Evolutionary conservation across 2,329 filamentous ascomycete genomes (phyloP), one percentile per base, ranked within the genome.

Genomic region (Cadophora gregata): DNA sequence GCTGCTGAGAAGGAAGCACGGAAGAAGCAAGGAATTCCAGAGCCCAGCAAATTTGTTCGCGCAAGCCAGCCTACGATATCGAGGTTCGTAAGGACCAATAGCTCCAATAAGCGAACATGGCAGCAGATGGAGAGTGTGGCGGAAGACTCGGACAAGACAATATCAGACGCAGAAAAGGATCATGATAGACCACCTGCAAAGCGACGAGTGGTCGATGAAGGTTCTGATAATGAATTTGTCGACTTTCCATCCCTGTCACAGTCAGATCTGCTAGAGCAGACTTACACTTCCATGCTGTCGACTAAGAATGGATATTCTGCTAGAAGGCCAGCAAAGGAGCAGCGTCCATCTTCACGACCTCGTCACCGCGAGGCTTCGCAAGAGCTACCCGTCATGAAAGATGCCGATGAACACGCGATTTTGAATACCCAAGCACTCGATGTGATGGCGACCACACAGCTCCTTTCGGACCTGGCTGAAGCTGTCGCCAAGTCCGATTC

Each of bases 1-100:
- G 75, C 80, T 29, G 80, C 80, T 8, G 82, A 83, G 66, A 79
- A 77, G 53, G 81, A 84, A n/a, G 81, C 79, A 61, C 85, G 82
- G 77, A 84, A 78, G 72, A 83, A 79, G 68, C 82, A 80, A 63
- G 84, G 86, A 0, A 65, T 86, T 66, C 87, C 87, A 16, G 76
- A 87, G 4, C 80, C 85, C n/a, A 80, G 79, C 14, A 72, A 63
- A 67, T 71, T 67, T 59, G 83, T 86, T 4, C 80, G 82, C 42
- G 83, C 86, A 0, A 88, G 86, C 38, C 87, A 89, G 74, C 83
- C 83, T 50, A 86, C 83, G 0, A 86, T 89, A 68, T 79, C 85
- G 21, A 74, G 81, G 42, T 89, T 89, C 65, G 76, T 86, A 8
- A 77, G 79, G 42, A 60, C 51, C 55, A 69, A 70, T 1, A 66